phyloP scores from a whole-genome alignment of 495 filamentous ascomycete genomes.

The Penicillium lagena region DNA sequence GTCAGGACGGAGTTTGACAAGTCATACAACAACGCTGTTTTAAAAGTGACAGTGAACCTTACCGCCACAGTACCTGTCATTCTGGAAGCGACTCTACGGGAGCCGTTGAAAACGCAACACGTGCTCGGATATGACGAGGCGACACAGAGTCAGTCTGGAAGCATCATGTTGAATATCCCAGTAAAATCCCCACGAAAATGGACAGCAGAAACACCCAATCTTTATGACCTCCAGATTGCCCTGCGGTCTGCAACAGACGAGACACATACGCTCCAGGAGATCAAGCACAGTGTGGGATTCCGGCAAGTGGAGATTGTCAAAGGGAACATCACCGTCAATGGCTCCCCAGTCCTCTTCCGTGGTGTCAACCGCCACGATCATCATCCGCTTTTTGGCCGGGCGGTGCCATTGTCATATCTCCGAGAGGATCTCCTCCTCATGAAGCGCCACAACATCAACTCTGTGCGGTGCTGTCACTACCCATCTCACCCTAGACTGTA shows the following conservation, averaged over 20 bases:
- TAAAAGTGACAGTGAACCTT: slow-evolving; percentile 40
- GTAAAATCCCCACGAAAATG: slow-evolving; percentile 49
- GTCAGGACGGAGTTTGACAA: slow-evolving; percentile 48
- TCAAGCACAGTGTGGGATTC: slow-evolving; percentile 53
- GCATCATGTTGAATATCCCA: slow-evolving; percentile 26
- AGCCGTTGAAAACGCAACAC: slow-evolving; percentile 1
- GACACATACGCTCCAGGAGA: slow-evolving; percentile 17
- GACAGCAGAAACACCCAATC: slow-evolving; percentile 59
- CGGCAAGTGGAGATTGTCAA: slow-evolving; percentile 51
- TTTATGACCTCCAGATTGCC: slow-evolving; percentile 45
- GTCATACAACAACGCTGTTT: slow-evolving; percentile 45
- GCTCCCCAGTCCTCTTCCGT: slow-evolving; percentile 45
- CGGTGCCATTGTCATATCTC: slow-evolving; percentile 52
- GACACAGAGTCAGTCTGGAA: not conserved
- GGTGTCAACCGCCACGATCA: slow-evolving; percentile 63
- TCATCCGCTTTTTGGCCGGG: slow-evolving; percentile 51
- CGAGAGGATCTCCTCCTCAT: slow-evolving; percentile 54
- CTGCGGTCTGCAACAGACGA: not conserved
- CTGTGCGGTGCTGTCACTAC: slow-evolving; percentile 56
- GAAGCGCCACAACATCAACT: slow-evolving; percentile 63
- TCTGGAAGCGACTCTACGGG: slow-evolving; percentile 27
- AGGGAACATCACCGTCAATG: slow-evolving; percentile 54
- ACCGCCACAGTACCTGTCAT: slow-evolving; percentile 12
- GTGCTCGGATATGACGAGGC: not conserved
- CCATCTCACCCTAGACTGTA: slow-evolving; percentile 52